Percentiles rank a stretch among this genome's conserved stretches.
Evolutionary conservation across 768 basidiomycete genomes (phyloP).

Genomic region (Hericium alpestre): DNA sequence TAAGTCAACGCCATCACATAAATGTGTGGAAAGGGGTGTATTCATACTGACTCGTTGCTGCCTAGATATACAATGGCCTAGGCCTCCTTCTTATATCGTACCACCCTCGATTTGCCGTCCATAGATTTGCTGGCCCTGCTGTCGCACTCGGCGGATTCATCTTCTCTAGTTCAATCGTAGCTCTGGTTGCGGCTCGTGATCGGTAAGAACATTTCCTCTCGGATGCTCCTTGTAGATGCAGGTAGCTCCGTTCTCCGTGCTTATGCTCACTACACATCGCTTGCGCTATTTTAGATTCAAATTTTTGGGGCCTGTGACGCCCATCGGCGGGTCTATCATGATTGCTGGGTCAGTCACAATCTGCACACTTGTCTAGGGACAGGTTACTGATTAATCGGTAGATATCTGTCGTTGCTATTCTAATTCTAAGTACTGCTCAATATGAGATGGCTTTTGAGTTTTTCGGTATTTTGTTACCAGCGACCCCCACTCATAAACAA

Average conservation of each 20-base stretch:
- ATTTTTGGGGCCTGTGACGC: conserved; percentile 55
- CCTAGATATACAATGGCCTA: conserved; percentile 59
- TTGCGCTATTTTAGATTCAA: conserved; percentile 25
- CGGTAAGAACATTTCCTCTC: conserved; percentile 18
- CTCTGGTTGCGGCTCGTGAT: conserved; percentile 38
- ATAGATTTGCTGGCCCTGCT: conserved; percentile 59
- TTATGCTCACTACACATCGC: neutral
- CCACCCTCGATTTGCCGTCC: conserved; percentile 48
- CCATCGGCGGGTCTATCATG: conserved; percentile 52
- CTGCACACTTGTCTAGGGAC: conserved; percentile 27
- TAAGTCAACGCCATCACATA: neutral
- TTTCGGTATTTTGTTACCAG: too few species aligned
- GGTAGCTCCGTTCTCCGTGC: neutral
- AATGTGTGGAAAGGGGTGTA: neutral
- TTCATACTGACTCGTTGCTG: neutral
- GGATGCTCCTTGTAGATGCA: too few species aligned
- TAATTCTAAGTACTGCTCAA: too few species aligned
- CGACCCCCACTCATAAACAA: too few species aligned
- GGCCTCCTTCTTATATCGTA: conserved; percentile 51
- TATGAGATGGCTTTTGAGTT: too few species aligned
- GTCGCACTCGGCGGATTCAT: conserved; percentile 45
- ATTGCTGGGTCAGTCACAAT: conserved; percentile 52
- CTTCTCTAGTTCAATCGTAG: conserved; percentile 57
- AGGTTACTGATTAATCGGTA: neutral
- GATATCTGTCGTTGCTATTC: neutral